These are phyloP conservation scores for Yamadazyma philogaea DNA, from an alignment of 805 yeast genomes.

Conservation along the genomic window DNA sequence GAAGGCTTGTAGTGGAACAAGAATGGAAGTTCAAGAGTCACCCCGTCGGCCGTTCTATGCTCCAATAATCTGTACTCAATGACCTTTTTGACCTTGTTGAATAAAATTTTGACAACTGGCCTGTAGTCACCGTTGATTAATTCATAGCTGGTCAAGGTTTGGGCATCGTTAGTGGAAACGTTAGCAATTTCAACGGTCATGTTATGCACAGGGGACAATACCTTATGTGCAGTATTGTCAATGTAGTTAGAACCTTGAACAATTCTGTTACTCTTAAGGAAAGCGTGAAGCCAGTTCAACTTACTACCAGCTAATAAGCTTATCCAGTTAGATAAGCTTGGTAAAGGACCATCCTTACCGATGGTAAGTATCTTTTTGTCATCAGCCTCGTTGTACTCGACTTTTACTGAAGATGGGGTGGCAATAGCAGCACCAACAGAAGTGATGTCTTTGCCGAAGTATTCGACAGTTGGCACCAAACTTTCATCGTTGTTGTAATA, in stretches of 20 bases:
- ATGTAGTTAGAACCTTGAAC: conserved; percentile 84
- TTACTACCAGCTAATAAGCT: conserved; percentile 73
- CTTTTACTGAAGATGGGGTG: conserved; percentile 29
- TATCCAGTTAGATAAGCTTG: conserved; percentile 58
- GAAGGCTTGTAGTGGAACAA: conserved; percentile 75
- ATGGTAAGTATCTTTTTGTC: conserved; percentile 36
- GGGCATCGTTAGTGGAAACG: conserved; percentile 50
- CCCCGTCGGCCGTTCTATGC: conserved; percentile 76
- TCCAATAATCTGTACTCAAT: conserved; percentile 79
- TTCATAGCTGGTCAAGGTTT: conserved; percentile 61
- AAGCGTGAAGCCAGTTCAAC: conserved; percentile 88
- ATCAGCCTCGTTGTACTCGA: conserved; percentile 26
- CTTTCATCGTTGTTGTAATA: conserved; percentile 68
- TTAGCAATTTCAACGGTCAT: conserved; percentile 57
- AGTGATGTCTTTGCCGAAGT: conserved; percentile 55
- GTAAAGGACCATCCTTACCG: conserved; percentile 36
- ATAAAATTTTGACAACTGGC: conserved; percentile 60
- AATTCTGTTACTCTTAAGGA: conserved; percentile 71
- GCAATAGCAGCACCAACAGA: background rate
- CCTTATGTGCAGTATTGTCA: conserved; percentile 73
- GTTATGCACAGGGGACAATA: conserved; percentile 69
- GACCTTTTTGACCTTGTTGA: conserved; percentile 40
- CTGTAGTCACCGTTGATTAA: conserved; percentile 65
- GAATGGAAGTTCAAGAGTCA: conserved; percentile 72
- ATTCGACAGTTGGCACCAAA: conserved; percentile 82